Conservation (phyloP, 768 basidiomycete species). For the Naganishia vaughanmartiniae region DNA sequence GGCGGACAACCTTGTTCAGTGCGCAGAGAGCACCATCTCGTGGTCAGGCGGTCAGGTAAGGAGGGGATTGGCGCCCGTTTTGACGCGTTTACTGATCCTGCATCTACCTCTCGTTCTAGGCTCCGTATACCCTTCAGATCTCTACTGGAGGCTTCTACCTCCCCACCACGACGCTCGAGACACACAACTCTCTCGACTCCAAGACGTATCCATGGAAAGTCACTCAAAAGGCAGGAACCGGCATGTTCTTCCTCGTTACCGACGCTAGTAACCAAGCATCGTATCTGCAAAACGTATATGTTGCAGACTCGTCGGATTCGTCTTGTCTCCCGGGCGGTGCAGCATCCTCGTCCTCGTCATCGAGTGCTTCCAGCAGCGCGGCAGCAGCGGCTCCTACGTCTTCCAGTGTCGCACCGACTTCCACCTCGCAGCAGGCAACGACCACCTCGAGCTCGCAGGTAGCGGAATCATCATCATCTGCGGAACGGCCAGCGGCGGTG, state of each 20-base stretch:
- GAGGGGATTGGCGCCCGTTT: not conserved
- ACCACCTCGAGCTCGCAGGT: conserved; percentile 22
- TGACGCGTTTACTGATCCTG: not conserved
- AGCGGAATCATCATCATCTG: not conserved
- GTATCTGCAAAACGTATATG: conserved; percentile 46
- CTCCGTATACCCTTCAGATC: conserved; percentile 41
- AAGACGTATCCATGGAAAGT: conserved; percentile 39
- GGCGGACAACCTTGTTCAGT: conserved; percentile 41
- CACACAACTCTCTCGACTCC: conserved; percentile 32
- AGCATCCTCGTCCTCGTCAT: conserved; percentile 22
- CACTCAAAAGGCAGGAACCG: conserved; percentile 34
- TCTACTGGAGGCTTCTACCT: conserved; percentile 47
- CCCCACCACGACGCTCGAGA: conserved; percentile 36
- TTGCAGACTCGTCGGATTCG: conserved; percentile 33
- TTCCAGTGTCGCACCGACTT: not conserved
- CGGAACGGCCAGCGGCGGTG: not conserved
- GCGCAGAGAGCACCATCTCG: conserved; percentile 39
- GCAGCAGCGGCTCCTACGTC: not conserved
- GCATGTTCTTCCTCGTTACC: conserved; percentile 46
- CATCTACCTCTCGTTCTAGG: conserved; percentile 20
- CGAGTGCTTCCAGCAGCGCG: not conserved
- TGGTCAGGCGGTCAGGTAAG: conserved; percentile 44
- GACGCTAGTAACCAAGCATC: conserved; percentile 40
- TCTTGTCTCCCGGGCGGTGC: conserved; percentile 35
- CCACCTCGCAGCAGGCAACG: not conserved